Evolutionary conservation across 768 basidiomycete species (phyloP).

Genomic region (Russula brevipes): DNA sequence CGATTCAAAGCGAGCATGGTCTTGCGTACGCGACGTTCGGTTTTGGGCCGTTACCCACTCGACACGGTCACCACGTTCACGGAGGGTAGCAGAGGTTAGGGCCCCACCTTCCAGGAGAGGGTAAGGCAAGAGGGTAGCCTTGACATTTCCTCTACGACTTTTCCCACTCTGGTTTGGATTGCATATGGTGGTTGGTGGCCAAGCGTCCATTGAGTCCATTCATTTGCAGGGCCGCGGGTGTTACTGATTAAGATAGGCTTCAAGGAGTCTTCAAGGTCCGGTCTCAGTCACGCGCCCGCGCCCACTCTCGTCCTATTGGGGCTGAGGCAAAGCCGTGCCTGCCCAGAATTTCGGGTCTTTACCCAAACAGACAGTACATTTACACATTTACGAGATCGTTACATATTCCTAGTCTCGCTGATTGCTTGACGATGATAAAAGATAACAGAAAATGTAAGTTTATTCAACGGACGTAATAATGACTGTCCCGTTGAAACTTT

Average conservation of each 20-base stretch:
- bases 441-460: no score
- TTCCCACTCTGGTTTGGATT: constrained; percentile 9
- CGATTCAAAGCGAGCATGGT: not conserved
- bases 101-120: constrained; percentile 55
- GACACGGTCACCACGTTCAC: constrained; percentile 39
- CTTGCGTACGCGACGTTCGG: not conserved
- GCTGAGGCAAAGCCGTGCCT: no score
- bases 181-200: constrained; percentile 7
- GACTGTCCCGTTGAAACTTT: no score
- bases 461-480: no score
- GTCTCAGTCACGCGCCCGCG: no score
- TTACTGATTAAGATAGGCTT: not conserved
- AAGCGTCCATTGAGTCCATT: constrained; percentile 17
- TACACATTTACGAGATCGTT: no score
- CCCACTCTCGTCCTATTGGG: no score
- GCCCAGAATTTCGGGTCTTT: no score
- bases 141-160: constrained; percentile 33
- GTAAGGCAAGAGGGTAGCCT: constrained; percentile 35
- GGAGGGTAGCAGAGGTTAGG: constrained; percentile 52
- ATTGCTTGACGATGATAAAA: no score
- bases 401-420: no score
- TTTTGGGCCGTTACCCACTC: constrained; percentile 49
- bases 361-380: no score
- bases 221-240: no score
- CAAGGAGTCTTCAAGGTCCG: constrained; percentile 15